Percentiles rank a stretch among this genome's conserved stretches.
Conservation (phyloP, 1,139 yeast species). For the Suhomyces chickasaworum region DNA sequence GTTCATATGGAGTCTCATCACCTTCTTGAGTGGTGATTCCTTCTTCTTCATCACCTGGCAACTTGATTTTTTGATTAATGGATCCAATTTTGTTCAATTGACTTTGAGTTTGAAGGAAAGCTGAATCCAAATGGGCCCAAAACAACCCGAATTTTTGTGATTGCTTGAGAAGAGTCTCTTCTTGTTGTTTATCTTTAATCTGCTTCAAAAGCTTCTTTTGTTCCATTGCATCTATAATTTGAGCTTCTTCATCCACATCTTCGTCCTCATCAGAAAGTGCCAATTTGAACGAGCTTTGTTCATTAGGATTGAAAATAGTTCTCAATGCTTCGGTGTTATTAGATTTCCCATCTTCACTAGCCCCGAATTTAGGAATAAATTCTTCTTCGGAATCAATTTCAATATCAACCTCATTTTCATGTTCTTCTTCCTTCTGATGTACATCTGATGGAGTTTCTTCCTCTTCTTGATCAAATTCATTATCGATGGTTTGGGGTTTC, state of each 20-base stretch:
- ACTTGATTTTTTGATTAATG: slow-evolving; percentile 25
- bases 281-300: slow-evolving; percentile 28
- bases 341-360: slow-evolving; percentile 18
- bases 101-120: slow-evolving; percentile 81
- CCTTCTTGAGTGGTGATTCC: slow-evolving; percentile 33
- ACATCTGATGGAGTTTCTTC: slow-evolving; percentile 12
- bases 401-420: slow-evolving; percentile 10
- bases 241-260: slow-evolving; percentile 33
- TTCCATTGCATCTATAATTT: slow-evolving; percentile 21
- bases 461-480: slow-evolving; percentile 12
- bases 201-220: slow-evolving; percentile 33
- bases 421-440: slow-evolving; percentile 9
- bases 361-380: slow-evolving; percentile 59
- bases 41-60: slow-evolving; percentile 41
- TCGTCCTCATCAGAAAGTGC: slow-evolving; percentile 39
- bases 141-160: slow-evolving; percentile 56
- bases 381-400: slow-evolving; percentile 39
- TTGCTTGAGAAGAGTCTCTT: slow-evolving; percentile 19
- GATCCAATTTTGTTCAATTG: slow-evolving; percentile 65
- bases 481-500: slow-evolving; percentile 1
- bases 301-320: slow-evolving; percentile 57
- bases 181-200: slow-evolving; percentile 35
- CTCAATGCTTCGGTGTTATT: slow-evolving; percentile 64
- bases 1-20: slow-evolving; percentile 60
- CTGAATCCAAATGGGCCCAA: slow-evolving; percentile 82